A percentile compares a stretch with the other conserved stretches of the same genome.
These are phyloP conservation scores for Scenedesmus sp. DNA, from an alignment of 163 green algal species.

Conservation along the genomic window DNA sequence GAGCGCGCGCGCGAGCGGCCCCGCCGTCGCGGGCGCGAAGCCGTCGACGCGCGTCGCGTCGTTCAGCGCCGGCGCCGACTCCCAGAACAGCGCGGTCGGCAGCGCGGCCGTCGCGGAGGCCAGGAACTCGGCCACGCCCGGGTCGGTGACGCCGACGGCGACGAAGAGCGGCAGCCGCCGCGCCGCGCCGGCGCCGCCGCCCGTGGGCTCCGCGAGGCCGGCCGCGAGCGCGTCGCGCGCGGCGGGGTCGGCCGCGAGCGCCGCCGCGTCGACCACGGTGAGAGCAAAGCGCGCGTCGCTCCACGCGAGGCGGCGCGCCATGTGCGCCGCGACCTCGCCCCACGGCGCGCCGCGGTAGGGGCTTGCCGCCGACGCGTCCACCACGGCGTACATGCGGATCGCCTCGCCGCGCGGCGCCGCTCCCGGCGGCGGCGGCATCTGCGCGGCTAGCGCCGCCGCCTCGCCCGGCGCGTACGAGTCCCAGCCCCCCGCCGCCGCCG, in stretches of 20 bases:
- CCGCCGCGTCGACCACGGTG: slow-evolving; percentile 1
- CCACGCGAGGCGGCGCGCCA: slow-evolving; percentile 26
- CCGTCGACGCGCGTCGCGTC: slow-evolving; percentile 31
- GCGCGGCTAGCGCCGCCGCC: background rate
- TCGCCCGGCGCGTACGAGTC: too few relatives aligned
- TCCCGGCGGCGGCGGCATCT: slow-evolving; percentile 1
- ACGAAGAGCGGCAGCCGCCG: slow-evolving; percentile 6
- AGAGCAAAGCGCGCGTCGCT: slow-evolving; percentile 18
- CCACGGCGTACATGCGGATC: slow-evolving; percentile 39
- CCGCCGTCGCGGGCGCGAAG: slow-evolving; percentile 34
- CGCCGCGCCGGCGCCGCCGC: background rate
- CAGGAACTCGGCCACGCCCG: background rate
- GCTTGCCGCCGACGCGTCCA: slow-evolving; percentile 8
- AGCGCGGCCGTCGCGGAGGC: background rate
- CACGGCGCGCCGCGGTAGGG: slow-evolving; percentile 24
- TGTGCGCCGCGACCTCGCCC: slow-evolving; percentile 22
- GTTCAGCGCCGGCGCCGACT: background rate
- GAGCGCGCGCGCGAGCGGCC: slow-evolving; percentile 13
- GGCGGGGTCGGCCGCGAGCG: background rate
- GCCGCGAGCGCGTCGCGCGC: background rate
- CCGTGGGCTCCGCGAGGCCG: background rate
- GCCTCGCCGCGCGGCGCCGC: background rate
- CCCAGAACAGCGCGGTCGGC: slow-evolving; percentile 38
- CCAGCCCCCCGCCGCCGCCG: too few relatives aligned
- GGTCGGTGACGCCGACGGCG: slow-evolving; percentile 16